Evolutionary conservation across 139 green algal species (phyloP).

Genomic region (Coelastrella sp.): DNA sequence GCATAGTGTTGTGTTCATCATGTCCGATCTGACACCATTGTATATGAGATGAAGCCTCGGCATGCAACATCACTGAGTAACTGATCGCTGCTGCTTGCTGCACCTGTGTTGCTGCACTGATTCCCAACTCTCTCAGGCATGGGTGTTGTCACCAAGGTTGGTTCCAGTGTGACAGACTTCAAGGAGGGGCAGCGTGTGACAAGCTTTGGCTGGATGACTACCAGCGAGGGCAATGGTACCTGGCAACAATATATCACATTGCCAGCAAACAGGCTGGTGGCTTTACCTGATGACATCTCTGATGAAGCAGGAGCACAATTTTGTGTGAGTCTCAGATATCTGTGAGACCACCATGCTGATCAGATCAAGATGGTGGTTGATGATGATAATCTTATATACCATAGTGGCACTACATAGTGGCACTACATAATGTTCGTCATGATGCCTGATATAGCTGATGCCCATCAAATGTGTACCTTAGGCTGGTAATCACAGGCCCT

Average conservation of each 20-base stretch:
- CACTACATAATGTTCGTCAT: no score
- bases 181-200: slow-evolving; percentile 43
- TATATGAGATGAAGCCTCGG: no score
- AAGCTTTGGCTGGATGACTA: slow-evolving; percentile 23
- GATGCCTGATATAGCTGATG: no score
- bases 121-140: slow-evolving; percentile 36
- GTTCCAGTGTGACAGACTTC: slow-evolving; percentile 24
- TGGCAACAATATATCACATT: slow-evolving; percentile 43
- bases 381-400: background rate
- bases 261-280: slow-evolving; percentile 26
- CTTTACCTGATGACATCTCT: slow-evolving; percentile 24
- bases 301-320: slow-evolving; percentile 46
- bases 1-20: no score
- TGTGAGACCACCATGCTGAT: no score
- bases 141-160: slow-evolving; percentile 37
- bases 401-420: no score
- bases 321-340: slow-evolving; percentile 45
- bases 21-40: no score
- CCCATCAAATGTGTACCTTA: no score
- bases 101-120: no score
- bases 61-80: no score
- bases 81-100: background rate
- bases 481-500: no score
- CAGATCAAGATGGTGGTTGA: background rate
- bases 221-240: slow-evolving; percentile 16